A percentile compares a stretch with the other conserved stretches of the same genome.
phyloP scores from a whole-genome alignment of 2,329 filamentous ascomycete genomes.

The Pseudopithomyces chartarum region DNA sequence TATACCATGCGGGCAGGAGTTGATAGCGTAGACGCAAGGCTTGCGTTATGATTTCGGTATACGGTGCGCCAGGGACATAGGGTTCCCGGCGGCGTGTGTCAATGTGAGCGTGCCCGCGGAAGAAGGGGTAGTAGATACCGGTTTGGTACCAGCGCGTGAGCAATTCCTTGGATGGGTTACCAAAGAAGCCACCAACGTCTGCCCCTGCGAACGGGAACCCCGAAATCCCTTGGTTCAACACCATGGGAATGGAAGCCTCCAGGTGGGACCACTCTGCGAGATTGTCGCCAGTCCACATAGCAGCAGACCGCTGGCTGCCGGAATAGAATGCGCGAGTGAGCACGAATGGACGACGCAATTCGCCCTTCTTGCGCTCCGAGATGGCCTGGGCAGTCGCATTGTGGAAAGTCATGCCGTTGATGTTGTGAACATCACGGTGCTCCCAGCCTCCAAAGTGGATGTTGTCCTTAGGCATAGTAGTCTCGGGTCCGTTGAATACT shows the following conservation, averaged over 20 bases:
- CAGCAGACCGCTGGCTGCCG: constrained; percentile 85
- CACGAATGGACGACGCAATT: constrained; percentile 84
- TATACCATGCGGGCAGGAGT: constrained; percentile 93
- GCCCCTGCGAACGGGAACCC: constrained; percentile 94
- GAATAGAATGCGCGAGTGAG: constrained; percentile 92
- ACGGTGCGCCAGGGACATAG: constrained; percentile 83
- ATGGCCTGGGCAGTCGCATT: constrained; percentile 91
- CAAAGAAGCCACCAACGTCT: constrained; percentile 97
- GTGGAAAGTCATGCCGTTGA: constrained; percentile 93
- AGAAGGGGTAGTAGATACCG: constrained; percentile 96
- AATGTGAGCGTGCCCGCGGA: constrained; percentile 96
- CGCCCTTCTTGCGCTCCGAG: constrained; percentile 82
- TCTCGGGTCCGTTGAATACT: constrained; percentile 97
- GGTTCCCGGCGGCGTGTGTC: constrained; percentile 93
- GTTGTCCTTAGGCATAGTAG: constrained; percentile 99
- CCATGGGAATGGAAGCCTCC: constrained; percentile 88
- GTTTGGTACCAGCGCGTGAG: constrained; percentile 95
- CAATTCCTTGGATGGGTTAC: constrained; percentile 91
- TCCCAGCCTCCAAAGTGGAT: constrained; percentile 91
- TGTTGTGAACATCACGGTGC: constrained; percentile 93
- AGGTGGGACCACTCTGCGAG: constrained; percentile 91
- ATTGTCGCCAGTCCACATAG: constrained; percentile 99
- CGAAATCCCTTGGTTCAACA: constrained; percentile 87
- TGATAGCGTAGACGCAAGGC: constrained; percentile 88
- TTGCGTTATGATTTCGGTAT: constrained; percentile 83